Conservation (phyloP, 1,139 yeast species). For the Geotrichum candidum region DNA sequence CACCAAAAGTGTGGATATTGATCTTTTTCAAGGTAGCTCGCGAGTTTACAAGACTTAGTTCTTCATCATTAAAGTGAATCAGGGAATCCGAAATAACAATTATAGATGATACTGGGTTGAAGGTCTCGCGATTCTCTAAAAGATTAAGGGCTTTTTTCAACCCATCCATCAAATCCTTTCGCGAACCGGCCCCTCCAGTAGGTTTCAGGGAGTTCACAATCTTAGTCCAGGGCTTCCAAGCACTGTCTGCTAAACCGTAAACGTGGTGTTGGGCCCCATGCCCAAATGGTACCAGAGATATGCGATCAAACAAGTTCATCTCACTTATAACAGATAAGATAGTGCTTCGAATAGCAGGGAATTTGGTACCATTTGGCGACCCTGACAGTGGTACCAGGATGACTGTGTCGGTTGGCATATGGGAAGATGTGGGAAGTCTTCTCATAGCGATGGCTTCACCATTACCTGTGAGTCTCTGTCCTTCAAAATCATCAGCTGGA, state of each 20-base stretch:
- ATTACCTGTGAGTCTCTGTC: slow-evolving; percentile 10
- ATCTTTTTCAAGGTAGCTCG: slow-evolving; percentile 4
- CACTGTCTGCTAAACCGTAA: slow-evolving; percentile 14
- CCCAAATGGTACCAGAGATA: slow-evolving; percentile 24
- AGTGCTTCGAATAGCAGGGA: slow-evolving; percentile 19
- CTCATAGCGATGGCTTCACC: slow-evolving; percentile 1
- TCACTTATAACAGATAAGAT: slow-evolving; percentile 16
- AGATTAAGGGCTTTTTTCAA: slow-evolving; percentile 12
- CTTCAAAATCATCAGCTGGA: slow-evolving; percentile 11
- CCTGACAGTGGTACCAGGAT: slow-evolving; percentile 23
- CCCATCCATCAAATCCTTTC: slow-evolving; percentile 17
- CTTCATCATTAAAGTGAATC: neutral
- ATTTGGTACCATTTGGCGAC: slow-evolving; percentile 21
- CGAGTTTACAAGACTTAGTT: neutral
- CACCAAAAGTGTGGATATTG: slow-evolving; percentile 17
- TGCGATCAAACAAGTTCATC: slow-evolving; percentile 23
- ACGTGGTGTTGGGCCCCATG: slow-evolving; percentile 7
- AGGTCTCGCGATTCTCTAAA: slow-evolving; percentile 12
- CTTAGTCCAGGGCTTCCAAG: slow-evolving; percentile 18
- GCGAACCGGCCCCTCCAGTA: slow-evolving; percentile 17
- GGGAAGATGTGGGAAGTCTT: slow-evolving; percentile 13
- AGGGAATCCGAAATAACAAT: slow-evolving; percentile 18
- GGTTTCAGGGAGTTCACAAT: slow-evolving; percentile 17
- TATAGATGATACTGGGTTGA: slow-evolving; percentile 18
- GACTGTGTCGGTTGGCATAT: slow-evolving; percentile 23